A percentile compares a stretch with the other conserved stretches of the same genome.
Conservation (phyloP, 257 asterid species). For the Nicotiana benthamiana region DNA sequence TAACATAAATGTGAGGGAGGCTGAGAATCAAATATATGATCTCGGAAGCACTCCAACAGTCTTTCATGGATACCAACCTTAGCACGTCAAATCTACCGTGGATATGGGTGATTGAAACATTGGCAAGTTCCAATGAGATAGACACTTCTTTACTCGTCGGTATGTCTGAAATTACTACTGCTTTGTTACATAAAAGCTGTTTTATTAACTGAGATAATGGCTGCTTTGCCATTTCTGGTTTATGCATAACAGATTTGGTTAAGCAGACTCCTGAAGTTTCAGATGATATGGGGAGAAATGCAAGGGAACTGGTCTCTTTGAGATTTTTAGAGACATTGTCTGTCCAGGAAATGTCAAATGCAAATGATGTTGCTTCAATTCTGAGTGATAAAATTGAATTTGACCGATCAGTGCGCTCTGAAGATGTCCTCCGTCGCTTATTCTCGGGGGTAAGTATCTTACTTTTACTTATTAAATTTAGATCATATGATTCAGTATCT, state of each 20-base stretch:
- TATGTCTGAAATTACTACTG: constrained; percentile 4
- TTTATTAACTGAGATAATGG: constrained; percentile 4
- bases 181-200: background rate
- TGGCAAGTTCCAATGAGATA: constrained; percentile 2
- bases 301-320: constrained; percentile 45
- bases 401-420: constrained; percentile 32
- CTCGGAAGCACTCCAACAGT: constrained; percentile 20
- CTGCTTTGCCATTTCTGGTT: constrained; percentile 6
- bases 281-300: constrained; percentile 34
- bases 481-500: background rate
- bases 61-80: constrained; percentile 30
- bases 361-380: constrained; percentile 11
- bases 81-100: constrained; percentile 32
- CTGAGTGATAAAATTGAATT: constrained; percentile 18
- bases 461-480: background rate
- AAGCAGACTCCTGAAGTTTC: constrained; percentile 31
- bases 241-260: constrained; percentile 35
- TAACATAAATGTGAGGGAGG: background rate
- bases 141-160: constrained; percentile 24
- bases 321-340: constrained; percentile 41
- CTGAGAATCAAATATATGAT: constrained; percentile 10
- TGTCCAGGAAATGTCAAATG: constrained; percentile 13
- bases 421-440: constrained; percentile 37
- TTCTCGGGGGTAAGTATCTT: constrained; percentile 28
- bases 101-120: constrained; percentile 28